Conservation (phyloP, 1,139 yeast genomes). For the Zygosaccharomyces pseudobailii region DNA sequence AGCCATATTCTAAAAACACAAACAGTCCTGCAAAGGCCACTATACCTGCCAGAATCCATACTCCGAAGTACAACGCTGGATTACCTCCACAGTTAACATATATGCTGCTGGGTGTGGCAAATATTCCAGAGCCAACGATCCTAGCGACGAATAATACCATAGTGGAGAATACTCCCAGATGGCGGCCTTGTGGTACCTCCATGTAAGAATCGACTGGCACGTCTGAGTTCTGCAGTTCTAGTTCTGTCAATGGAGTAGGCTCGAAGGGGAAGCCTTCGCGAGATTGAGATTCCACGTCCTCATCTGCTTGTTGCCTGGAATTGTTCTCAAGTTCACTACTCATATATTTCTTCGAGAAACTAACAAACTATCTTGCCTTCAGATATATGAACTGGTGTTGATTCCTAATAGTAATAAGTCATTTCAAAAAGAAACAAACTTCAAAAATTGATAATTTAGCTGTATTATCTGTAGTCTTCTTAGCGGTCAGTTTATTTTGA, state of each 20-base stretch:
- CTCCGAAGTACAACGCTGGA: slow-evolving; percentile 49
- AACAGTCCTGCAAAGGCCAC: slow-evolving; percentile 63
- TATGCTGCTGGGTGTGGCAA: slow-evolving; percentile 65
- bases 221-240: slow-evolving; percentile 5
- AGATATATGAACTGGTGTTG: no score
- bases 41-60: slow-evolving; percentile 59
- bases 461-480: no score
- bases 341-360: not conserved
- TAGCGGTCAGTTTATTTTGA: no score
- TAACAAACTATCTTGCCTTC: no score
- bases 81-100: slow-evolving; percentile 67
- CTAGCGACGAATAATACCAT: slow-evolving; percentile 59
- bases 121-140: slow-evolving; percentile 74
- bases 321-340: not conserved
- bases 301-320: not conserved
- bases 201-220: slow-evolving; percentile 9
- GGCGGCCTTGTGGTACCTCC: slow-evolving; percentile 72
- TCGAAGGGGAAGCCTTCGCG: not conserved
- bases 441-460: no score
- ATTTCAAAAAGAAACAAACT: no score
- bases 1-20: slow-evolving; percentile 63
- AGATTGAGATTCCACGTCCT: not conserved
- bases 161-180: slow-evolving; percentile 63
- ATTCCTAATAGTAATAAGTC: no score
- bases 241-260: slow-evolving; percentile 17